phyloP scores from a whole-genome alignment of 805 yeast genomes.

The Starmerella apis region DNA sequence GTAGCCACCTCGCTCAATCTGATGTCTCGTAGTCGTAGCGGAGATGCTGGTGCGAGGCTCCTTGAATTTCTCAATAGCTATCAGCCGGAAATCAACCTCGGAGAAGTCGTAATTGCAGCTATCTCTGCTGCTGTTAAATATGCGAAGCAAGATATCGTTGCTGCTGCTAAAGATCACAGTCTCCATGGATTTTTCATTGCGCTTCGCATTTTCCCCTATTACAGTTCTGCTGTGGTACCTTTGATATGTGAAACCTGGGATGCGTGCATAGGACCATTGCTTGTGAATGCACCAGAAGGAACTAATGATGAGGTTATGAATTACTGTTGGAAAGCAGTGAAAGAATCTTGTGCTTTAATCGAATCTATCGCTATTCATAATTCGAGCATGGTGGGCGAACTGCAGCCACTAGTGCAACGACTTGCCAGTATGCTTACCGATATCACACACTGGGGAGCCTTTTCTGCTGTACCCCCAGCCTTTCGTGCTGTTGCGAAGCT shows the following conservation, averaged over 20 bases:
- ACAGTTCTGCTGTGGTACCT: background rate
- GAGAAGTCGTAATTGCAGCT: background rate
- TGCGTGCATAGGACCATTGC: constrained; percentile 13
- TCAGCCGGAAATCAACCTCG: background rate
- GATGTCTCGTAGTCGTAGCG: constrained; percentile 10
- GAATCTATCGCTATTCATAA: constrained; percentile 8
- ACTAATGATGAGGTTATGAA: constrained; percentile 36
- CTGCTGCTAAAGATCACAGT: constrained; percentile 41
- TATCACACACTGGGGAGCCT: constrained; percentile 75
- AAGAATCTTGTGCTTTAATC: constrained; percentile 57
- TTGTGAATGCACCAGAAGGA: constrained; percentile 18
- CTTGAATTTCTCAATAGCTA: constrained; percentile 25
- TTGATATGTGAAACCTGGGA: constrained; percentile 2
- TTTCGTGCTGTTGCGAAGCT: constrained; percentile 54
- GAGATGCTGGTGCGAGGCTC: constrained; percentile 21
- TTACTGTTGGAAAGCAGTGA: constrained; percentile 73
- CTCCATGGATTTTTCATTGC: constrained; percentile 66
- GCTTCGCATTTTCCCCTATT: background rate
- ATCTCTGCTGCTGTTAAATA: constrained; percentile 28
- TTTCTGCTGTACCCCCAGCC: constrained; percentile 77
- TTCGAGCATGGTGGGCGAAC: background rate
- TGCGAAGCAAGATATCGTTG: constrained; percentile 28
- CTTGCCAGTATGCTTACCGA: constrained; percentile 45
- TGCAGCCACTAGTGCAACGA: constrained; percentile 42
- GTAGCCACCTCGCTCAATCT: constrained; percentile 8